These are phyloP conservation scores for Hypoxylon trugodes DNA, from an alignment of 495 filamentous ascomycete species.

Conservation along the genomic window DNA sequence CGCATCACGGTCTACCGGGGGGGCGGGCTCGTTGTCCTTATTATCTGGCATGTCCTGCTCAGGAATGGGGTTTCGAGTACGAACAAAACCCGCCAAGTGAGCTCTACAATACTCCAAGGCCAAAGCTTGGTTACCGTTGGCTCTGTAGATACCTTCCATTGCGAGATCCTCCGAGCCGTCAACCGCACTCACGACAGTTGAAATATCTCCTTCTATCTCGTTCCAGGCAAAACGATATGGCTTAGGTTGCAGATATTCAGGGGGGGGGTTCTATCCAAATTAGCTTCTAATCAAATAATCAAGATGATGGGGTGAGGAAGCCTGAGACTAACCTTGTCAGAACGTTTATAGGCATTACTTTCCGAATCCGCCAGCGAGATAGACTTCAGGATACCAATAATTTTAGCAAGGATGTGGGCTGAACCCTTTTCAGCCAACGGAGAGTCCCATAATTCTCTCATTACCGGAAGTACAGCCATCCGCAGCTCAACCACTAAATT, in stretches of 20 bases:
- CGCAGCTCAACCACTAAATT: conserved; percentile 92
- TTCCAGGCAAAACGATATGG: conserved; percentile 48
- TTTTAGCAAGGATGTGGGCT: conserved; percentile 74
- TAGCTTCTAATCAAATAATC: conserved; percentile 7
- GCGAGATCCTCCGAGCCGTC: conserved; percentile 59
- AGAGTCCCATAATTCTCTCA: conserved; percentile 83
- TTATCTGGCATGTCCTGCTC: conserved; percentile 58
- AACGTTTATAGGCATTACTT: conserved; percentile 65
- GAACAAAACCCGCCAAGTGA: conserved; percentile 52
- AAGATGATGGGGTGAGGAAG: not conserved
- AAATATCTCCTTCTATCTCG: conserved; percentile 26
- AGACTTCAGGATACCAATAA: conserved; percentile 83
- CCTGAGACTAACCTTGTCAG: conserved; percentile 55
- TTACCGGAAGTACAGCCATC: conserved; percentile 80
- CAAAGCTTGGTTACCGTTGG: conserved; percentile 67
- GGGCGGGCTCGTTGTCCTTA: conserved; percentile 37
- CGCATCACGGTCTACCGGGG: conserved; percentile 16
- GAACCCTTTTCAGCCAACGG: conserved; percentile 80
- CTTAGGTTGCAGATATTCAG: conserved; percentile 49
- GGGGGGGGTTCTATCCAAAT: conserved; percentile 36
- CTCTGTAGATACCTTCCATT: conserved; percentile 83
- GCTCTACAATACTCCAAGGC: conserved; percentile 80
- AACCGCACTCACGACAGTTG: conserved; percentile 39
- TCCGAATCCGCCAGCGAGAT: conserved; percentile 83
- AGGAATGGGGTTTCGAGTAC: conserved; percentile 69